phyloP scores from a whole-genome alignment of 768 basidiomycete genomes.

The Boletales sp. region DNA sequence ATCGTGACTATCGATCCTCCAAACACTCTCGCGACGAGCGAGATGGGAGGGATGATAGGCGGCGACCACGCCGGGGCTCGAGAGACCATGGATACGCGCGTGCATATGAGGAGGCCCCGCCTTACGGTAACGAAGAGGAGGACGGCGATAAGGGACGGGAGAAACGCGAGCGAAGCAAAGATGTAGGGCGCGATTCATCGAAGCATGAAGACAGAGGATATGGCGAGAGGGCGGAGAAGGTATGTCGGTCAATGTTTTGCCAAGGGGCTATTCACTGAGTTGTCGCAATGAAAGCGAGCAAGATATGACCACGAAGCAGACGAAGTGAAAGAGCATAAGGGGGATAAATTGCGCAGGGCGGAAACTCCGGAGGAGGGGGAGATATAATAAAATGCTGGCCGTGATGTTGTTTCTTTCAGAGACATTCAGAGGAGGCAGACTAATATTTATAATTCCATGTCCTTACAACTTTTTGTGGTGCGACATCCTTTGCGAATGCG shows the following conservation, averaged over 20 bases:
- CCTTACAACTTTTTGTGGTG: conserved; percentile 1
- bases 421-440: conserved; percentile 3
- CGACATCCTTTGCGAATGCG: neutral
- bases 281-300: conserved; percentile 41
- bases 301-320: conserved; percentile 48
- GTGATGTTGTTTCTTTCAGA: neutral
- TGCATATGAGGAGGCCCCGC: conserved; percentile 49
- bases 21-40: conserved; percentile 55
- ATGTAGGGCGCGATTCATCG: conserved; percentile 31
- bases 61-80: conserved; percentile 39
- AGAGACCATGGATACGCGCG: conserved; percentile 38
- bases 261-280: conserved; percentile 7
- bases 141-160: conserved; percentile 26
- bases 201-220: conserved; percentile 44
- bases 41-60: conserved; percentile 50
- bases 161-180: conserved; percentile 48
- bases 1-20: conserved; percentile 41
- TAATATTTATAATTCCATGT: neutral
- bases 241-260: conserved; percentile 23
- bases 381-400: conserved; percentile 45
- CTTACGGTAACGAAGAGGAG: conserved; percentile 40
- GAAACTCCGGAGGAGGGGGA: conserved; percentile 90
- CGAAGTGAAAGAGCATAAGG: conserved; percentile 42
- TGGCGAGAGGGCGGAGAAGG: conserved; percentile 67
- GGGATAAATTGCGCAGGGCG: conserved; percentile 42